A percentile compares a stretch with the other conserved stretches of the same genome.
phyloP scores from a whole-genome alignment of 768 basidiomycete genomes.

The Naematelia encephala region DNA sequence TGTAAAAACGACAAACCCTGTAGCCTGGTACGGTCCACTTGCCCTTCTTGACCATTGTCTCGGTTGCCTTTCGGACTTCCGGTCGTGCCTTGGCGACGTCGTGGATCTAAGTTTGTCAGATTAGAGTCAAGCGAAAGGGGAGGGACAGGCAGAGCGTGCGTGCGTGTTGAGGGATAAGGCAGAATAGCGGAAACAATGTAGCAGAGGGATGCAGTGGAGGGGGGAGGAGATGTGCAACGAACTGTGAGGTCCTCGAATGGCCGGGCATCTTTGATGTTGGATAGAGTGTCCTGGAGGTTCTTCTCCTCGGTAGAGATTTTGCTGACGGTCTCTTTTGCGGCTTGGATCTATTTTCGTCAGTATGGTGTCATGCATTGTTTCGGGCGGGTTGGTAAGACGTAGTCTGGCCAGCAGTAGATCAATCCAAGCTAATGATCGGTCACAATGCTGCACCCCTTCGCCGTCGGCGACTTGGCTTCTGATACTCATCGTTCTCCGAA shows the following conservation, averaged over 20 bases:
- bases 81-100: conserved; percentile 92
- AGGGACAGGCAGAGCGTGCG: background rate
- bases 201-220: background rate
- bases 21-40: conserved; percentile 95
- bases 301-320: conserved; percentile 89
- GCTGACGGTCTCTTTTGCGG: conserved; percentile 80
- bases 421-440: too few species aligned
- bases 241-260: conserved; percentile 97
- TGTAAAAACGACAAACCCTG: conserved; percentile 45
- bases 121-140: background rate
- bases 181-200: background rate
- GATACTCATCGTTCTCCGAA: background rate
- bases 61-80: conserved; percentile 81
- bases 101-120: conserved; percentile 59
- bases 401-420: too few species aligned
- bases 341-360: conserved; percentile 62
- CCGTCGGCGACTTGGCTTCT: too few species aligned
- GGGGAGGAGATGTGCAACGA: conserved; percentile 45
- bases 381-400: too few species aligned
- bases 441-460: too few species aligned
- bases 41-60: conserved; percentile 89
- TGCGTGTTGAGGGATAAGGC: background rate
- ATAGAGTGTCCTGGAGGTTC: conserved; percentile 85
- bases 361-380: too few species aligned
- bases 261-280: conserved; percentile 95